A percentile compares a stretch with the other conserved stretches of the same genome.
Conservation (phyloP, 2,329 filamentous ascomycete genomes). For the Blastomyces gilchristii region DNA sequence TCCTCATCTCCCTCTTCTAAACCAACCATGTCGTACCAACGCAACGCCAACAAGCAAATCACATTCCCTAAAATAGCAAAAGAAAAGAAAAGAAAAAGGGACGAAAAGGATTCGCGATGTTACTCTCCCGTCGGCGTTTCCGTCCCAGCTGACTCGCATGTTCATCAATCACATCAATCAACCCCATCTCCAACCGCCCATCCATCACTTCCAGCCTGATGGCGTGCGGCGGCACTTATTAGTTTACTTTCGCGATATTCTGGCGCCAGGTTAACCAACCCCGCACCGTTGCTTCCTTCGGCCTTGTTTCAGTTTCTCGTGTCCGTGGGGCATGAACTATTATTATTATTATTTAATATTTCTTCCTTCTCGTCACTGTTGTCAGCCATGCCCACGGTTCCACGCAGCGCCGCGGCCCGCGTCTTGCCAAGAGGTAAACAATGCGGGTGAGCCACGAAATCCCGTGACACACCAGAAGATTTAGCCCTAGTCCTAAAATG, state of each 20-base stretch:
- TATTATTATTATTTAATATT: too few relatives aligned
- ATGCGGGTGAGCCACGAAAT: slow-evolving; percentile 11
- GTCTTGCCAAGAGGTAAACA: slow-evolving; percentile 15
- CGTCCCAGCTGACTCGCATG: background rate
- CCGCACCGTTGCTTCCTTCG: background rate
- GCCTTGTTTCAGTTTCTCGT: background rate
- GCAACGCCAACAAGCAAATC: slow-evolving; percentile 1
- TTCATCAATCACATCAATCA: background rate
- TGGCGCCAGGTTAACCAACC: background rate
- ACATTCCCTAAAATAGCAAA: slow-evolving; percentile 3
- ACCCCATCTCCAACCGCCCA: background rate
- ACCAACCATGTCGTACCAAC: slow-evolving; percentile 4
- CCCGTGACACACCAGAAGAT: slow-evolving; percentile 6
- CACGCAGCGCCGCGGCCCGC: background rate
- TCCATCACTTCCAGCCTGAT: background rate
- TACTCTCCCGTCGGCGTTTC: background rate
- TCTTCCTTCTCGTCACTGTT: background rate
- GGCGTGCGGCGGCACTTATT: background rate
- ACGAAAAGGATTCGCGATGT: background rate
- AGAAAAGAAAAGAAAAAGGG: too few relatives aligned
- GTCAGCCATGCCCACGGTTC: background rate
- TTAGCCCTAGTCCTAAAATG: background rate
- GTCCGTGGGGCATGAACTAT: background rate
- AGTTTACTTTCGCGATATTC: background rate
- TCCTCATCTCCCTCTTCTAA: background rate